A percentile compares a stretch with the other conserved stretches of the same genome.
phyloP scores from a whole-genome alignment of 371 early-diverging fungal genomes.

The Rhizopus microsporus region DNA sequence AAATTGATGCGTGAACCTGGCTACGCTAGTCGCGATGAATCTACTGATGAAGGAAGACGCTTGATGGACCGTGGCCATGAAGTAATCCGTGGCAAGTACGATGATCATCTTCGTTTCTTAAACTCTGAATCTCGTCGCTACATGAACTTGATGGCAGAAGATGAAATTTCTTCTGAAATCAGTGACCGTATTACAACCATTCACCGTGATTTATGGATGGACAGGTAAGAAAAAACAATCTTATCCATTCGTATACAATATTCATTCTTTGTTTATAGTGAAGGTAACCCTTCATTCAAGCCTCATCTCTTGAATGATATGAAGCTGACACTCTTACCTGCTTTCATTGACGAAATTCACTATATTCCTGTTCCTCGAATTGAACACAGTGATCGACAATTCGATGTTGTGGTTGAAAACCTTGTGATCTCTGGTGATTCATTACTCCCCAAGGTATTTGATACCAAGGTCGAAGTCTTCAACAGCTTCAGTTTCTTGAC shows the following conservation, averaged over 20 bases:
- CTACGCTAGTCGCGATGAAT: constrained; percentile 25
- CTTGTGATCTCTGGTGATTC: constrained; percentile 59
- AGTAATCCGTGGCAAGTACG: constrained; percentile 27
- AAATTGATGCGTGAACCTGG: constrained; percentile 33
- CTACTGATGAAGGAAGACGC: constrained; percentile 33
- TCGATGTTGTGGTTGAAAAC: constrained; percentile 63
- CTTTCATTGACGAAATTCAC: constrained; percentile 60
- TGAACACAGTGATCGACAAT: constrained; percentile 58
- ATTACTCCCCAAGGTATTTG: constrained; percentile 60
- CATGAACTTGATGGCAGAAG: constrained; percentile 33
- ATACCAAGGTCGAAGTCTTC: constrained; percentile 43
- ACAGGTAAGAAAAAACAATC: constrained; percentile 21
- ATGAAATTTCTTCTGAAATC: constrained; percentile 36
- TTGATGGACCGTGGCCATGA: constrained; percentile 30
- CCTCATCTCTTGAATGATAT: constrained; percentile 63
- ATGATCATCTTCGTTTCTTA: constrained; percentile 23
- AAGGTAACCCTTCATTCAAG: constrained; percentile 59
- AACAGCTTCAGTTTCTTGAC: constrained; percentile 37
- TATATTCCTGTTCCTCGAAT: constrained; percentile 68
- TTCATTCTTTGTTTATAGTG: constrained; percentile 20
- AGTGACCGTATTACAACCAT: constrained; percentile 27
- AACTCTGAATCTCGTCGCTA: constrained; percentile 21
- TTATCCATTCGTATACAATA: too few relatives aligned
- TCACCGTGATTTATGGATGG: constrained; percentile 43
- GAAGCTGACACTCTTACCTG: constrained; percentile 47